Evolutionary conservation across 352 stramenopile species (phyloP).

Genomic region (Globisporangium irregulare): DNA sequence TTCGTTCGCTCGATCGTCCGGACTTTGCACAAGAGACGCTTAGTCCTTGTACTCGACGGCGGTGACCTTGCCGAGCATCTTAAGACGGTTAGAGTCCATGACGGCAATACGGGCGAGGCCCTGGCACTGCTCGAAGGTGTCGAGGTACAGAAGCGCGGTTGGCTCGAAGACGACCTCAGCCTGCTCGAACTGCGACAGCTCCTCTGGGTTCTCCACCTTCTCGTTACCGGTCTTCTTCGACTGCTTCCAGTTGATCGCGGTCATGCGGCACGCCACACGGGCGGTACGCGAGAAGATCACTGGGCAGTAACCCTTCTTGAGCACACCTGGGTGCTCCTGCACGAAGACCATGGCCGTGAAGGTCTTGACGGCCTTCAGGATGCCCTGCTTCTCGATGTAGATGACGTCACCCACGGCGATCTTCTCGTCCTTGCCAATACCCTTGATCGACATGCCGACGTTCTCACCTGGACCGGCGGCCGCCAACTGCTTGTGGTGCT

Average conservation of each 20-base stretch:
- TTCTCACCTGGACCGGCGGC: slow-evolving; percentile 67
- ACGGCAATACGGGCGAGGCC: slow-evolving; percentile 80
- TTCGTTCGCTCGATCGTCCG: no score
- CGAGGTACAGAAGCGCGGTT: slow-evolving; percentile 62
- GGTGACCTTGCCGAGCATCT: slow-evolving; percentile 82
- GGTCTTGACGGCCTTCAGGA: slow-evolving; percentile 48
- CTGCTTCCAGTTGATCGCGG: slow-evolving; percentile 81
- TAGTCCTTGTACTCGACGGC: slow-evolving; percentile 41
- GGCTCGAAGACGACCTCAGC: slow-evolving; percentile 79
- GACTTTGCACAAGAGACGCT: slow-evolving; percentile 6
- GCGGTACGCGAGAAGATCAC: slow-evolving; percentile 81
- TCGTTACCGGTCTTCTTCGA: slow-evolving; percentile 79
- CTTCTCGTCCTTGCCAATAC: slow-evolving; percentile 76
- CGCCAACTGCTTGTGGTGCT: slow-evolving; percentile 74
- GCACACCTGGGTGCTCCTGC: slow-evolving; percentile 72
- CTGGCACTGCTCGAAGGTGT: slow-evolving; percentile 74
- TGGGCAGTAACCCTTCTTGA: slow-evolving; percentile 72
- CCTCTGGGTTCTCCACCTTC: slow-evolving; percentile 67
- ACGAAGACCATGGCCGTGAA: slow-evolving; percentile 78
- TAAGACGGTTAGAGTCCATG: slow-evolving; percentile 85
- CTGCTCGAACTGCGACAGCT: slow-evolving; percentile 75
- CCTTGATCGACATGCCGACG: slow-evolving; percentile 81
- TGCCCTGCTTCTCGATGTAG: slow-evolving; percentile 40
- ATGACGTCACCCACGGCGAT: slow-evolving; percentile 52
- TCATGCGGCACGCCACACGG: slow-evolving; percentile 83